phyloP scores from a whole-genome alignment of 1,139 yeast species.

The Pichia sp. region DNA sequence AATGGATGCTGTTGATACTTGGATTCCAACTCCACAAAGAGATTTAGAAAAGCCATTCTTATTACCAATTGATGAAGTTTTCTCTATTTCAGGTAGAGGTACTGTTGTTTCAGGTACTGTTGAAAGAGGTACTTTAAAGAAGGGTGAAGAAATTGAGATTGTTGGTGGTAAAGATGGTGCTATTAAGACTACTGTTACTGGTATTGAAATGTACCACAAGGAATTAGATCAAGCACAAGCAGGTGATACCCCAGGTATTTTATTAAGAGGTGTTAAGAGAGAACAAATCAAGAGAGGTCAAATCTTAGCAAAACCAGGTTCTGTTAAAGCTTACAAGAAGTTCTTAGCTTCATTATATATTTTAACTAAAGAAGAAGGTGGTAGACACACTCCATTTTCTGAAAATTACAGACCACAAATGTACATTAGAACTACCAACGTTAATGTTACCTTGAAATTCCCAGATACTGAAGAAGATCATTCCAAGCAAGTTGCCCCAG shows the following conservation, averaged over 20 bases:
- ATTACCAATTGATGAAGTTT: slow-evolving; percentile 96
- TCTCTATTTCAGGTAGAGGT: slow-evolving; percentile 99
- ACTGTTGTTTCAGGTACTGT: slow-evolving; percentile 99
- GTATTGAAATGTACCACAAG: slow-evolving; percentile 98
- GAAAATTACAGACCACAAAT: slow-evolving; percentile 97
- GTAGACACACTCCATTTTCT: slow-evolving; percentile 97
- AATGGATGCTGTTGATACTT: slow-evolving; percentile 86
- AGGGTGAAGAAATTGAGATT: slow-evolving; percentile 97
- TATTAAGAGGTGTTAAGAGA: slow-evolving; percentile 97
- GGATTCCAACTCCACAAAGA: slow-evolving; percentile 94
- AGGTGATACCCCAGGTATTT: slow-evolving; percentile 98
- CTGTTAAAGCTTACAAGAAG: slow-evolving; percentile 90
- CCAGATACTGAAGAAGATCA: slow-evolving; percentile 85
- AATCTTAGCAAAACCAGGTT: slow-evolving; percentile 91
- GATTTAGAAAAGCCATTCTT: slow-evolving; percentile 94
- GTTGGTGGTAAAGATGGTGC: slow-evolving; percentile 88
- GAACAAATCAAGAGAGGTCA: slow-evolving; percentile 96
- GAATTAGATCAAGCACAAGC: slow-evolving; percentile 96
- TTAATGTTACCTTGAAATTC: slow-evolving; percentile 85
- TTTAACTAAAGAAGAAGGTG: slow-evolving; percentile 96
- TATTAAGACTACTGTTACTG: slow-evolving; percentile 90
- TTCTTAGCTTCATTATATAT: slow-evolving; percentile 90
- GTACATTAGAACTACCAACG: slow-evolving; percentile 94
- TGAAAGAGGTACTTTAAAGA: slow-evolving; percentile 93
- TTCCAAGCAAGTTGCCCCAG: slow-evolving; percentile 91